Evolutionary conservation across 305 asterid genomes (phyloP).

Genomic region (Fraxinus floribunda): DNA sequence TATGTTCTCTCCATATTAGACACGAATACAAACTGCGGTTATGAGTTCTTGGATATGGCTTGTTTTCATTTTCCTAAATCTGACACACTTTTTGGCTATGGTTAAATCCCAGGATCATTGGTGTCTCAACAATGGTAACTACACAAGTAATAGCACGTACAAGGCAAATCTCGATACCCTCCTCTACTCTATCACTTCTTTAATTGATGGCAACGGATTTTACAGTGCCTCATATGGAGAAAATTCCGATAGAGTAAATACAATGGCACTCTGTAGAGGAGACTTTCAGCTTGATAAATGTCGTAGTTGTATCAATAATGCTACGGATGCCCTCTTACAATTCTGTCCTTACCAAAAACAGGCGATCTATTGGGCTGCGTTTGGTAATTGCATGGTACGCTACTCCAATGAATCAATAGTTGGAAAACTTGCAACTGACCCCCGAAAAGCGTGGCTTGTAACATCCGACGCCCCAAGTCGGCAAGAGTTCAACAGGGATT

Average conservation of each 20-base stretch:
- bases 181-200: not conserved
- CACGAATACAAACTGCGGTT: not conserved
- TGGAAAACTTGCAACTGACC: not conserved
- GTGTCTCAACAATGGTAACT: not conserved
- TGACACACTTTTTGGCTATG: not conserved
- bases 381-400: slow-evolving; percentile 20
- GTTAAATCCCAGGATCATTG: not conserved
- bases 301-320: not conserved
- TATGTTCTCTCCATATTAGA: no score
- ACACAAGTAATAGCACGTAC: not conserved
- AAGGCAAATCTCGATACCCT: not conserved
- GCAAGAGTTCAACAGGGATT: not conserved
- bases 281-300: not conserved
- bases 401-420: slow-evolving; percentile 19
- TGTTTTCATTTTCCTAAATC: not conserved
- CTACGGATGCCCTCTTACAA: not conserved
- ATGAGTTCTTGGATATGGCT: not conserved
- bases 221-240: not conserved
- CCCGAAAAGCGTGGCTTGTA: no score
- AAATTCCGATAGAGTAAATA: not conserved
- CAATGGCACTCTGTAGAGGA: not conserved
- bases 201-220: not conserved
- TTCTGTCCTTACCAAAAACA: not conserved
- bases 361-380: no score
- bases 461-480: no score